These are phyloP conservation scores for Botrytis porri DNA, from an alignment of 2,329 filamentous ascomycete species.

Conservation along the genomic window DNA sequence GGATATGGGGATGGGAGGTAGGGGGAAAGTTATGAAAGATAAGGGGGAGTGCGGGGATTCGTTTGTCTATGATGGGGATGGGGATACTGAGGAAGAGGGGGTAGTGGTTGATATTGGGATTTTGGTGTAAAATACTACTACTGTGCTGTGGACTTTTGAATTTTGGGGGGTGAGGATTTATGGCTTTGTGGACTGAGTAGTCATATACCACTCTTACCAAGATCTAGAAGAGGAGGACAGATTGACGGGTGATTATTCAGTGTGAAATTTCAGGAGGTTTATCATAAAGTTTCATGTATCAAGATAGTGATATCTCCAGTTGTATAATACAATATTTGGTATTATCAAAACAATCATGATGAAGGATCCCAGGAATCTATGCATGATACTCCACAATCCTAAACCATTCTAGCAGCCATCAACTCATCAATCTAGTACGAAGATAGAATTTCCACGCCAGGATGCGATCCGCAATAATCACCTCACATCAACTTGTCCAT, in stretches of 20 bases:
- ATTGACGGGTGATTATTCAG: neutral
- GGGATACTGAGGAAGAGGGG: neutral
- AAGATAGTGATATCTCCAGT: neutral
- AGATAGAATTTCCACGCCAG: neutral
- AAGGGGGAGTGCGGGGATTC: neutral
- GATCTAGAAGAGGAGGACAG: neutral
- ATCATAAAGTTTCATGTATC: neutral
- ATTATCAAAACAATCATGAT: neutral
- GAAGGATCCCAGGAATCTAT: neutral
- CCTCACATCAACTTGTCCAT: rapidly evolving
- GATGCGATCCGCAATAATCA: neutral
- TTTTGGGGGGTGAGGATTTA: too few species aligned
- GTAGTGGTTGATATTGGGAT: neutral
- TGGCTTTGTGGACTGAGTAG: neutral
- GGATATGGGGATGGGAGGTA: too few species aligned
- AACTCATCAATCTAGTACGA: neutral
- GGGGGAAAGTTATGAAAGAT: too few species aligned
- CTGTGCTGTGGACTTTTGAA: neutral
- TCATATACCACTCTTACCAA: neutral
- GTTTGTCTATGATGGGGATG: neutral
- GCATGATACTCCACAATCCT: neutral
- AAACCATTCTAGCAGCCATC: neutral
- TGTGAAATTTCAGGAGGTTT: too few species aligned
- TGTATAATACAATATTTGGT: neutral
- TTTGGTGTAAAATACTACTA: neutral